phyloP scores from a whole-genome alignment of 495 filamentous ascomycete species.

The Pseudoneurospora amorphoporcata region DNA sequence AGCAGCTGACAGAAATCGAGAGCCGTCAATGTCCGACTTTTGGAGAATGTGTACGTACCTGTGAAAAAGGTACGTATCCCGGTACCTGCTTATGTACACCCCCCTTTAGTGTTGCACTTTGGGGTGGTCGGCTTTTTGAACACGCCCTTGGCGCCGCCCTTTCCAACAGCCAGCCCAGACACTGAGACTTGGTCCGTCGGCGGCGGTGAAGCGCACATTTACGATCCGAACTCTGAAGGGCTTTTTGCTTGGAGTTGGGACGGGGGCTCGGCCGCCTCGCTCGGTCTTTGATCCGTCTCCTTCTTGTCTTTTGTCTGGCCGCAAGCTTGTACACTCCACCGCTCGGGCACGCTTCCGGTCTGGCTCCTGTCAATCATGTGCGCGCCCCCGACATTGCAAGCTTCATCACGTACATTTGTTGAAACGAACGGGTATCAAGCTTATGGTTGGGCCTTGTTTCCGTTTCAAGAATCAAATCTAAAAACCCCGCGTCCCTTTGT shows the following conservation, averaged over 20 bases:
- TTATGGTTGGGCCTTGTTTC: not conserved
- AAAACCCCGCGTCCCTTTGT: not conserved
- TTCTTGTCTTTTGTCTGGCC: not conserved
- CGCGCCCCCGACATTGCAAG: not conserved
- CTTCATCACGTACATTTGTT: not conserved
- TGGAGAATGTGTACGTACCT: not conserved
- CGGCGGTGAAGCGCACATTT: conserved; percentile 6
- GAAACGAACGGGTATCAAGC: not conserved
- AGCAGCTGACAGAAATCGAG: conserved; percentile 24
- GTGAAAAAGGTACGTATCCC: not conserved
- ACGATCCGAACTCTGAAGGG: not conserved
- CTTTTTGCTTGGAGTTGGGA: not conserved
- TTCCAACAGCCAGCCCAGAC: not conserved
- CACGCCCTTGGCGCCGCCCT: conserved; percentile 11
- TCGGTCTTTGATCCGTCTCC: not conserved
- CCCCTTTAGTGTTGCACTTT: conserved; percentile 8
- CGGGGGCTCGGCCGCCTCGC: not conserved
- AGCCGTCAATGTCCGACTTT: conserved; percentile 3
- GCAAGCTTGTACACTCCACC: not conserved
- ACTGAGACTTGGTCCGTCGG: conserved; percentile 6
- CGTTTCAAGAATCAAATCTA: not conserved
- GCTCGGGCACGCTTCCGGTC: not conserved
- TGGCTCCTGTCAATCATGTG: not conserved
- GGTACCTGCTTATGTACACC: not conserved
- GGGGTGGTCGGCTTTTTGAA: conserved; percentile 4